These are phyloP conservation scores for Alternaria angustiovoidea DNA, from an alignment of 2,329 filamentous ascomycete species.

Conservation along the genomic window DNA sequence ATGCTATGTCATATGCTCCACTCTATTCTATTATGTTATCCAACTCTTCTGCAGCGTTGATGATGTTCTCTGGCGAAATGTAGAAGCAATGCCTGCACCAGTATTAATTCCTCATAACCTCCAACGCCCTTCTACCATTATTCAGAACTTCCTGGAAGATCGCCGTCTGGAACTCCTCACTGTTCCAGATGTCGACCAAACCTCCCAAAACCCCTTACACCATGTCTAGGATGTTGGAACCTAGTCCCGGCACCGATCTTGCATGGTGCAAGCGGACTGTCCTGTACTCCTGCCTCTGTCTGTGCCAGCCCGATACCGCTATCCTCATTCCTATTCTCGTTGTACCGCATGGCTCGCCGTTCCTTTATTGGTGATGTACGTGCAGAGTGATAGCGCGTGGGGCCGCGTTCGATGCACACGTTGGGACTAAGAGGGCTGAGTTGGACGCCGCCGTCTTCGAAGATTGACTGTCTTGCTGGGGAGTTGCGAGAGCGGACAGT, in stretches of 20 bases:
- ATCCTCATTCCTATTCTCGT: conserved; percentile 6
- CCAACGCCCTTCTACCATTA: neutral
- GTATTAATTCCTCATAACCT: too few relatives aligned
- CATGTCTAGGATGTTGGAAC: conserved; percentile 16
- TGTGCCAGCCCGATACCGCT: neutral
- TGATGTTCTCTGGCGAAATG: neutral
- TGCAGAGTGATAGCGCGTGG: conserved; percentile 24
- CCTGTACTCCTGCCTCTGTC: neutral
- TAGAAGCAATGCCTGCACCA: neutral
- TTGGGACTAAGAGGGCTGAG: conserved; percentile 40
- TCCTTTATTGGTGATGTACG: conserved; percentile 5
- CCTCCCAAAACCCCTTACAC: neutral
- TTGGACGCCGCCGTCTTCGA: conserved; percentile 21
- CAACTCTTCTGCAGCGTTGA: neutral
- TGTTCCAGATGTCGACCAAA: neutral
- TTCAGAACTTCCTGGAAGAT: neutral
- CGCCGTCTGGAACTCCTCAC: neutral
- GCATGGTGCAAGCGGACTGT: conserved; percentile 7
- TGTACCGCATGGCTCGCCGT: neutral
- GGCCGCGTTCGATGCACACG: conserved; percentile 41
- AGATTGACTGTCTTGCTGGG: neutral
- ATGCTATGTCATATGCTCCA: neutral
- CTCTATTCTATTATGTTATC: neutral
- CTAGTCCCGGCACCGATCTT: conserved; percentile 17
- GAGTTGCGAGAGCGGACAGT: neutral